Base-by-base conservation (phyloP, 2,329 filamentous ascomycete species). In the Dothidotthia symphoricarpi region DNA sequence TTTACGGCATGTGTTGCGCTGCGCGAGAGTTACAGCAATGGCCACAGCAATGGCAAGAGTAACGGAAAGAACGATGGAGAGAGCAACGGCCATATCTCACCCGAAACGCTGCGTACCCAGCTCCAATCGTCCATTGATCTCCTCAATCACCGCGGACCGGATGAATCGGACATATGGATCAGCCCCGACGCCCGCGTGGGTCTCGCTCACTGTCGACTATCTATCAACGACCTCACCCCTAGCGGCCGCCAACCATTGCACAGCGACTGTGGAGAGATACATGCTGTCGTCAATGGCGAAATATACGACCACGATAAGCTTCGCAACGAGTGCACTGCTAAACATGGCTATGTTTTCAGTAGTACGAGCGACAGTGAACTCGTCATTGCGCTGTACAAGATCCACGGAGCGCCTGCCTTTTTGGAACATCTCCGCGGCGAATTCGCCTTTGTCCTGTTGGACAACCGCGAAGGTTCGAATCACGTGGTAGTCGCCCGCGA, bases 221-320 rank as follows among this genome's bases (percentile, higher is more conserved):
- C 54, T 13, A 59, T 59, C 27, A 51, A 51, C 30, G 55, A 57
- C 34, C 44, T 59, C 3, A 34, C 42, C 5, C 43, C 46, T 6
- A 34, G 39, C 17, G 55, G 49, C 13, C 32, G 29, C 3, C 55
- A 59, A 35, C 55, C 55, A 8, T 45, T 59, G 34, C 52, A 57
- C 22, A 36, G 45, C 29, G 31, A 28, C n/a, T 31, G 47, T 8
- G 19, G 25, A 29, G 19, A 32, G 11, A 24, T 80, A n/a, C 75
- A 80, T 53, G 76, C 75, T 2, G 70, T 80, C 13, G 75, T 80
- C 14, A 81, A 79, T 43, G 77, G 78, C 24, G 77, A 81, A 54
- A 68, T 81, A 16, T 81, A 81, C 56, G 73, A 77, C 52, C 64
- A 73, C 41, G 74, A 77, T 31, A 46, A 57, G 3, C 62, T 76